These are phyloP conservation scores for Gamarada debralockiae DNA, from an alignment of 495 filamentous ascomycete genomes.

Conservation along the genomic window DNA sequence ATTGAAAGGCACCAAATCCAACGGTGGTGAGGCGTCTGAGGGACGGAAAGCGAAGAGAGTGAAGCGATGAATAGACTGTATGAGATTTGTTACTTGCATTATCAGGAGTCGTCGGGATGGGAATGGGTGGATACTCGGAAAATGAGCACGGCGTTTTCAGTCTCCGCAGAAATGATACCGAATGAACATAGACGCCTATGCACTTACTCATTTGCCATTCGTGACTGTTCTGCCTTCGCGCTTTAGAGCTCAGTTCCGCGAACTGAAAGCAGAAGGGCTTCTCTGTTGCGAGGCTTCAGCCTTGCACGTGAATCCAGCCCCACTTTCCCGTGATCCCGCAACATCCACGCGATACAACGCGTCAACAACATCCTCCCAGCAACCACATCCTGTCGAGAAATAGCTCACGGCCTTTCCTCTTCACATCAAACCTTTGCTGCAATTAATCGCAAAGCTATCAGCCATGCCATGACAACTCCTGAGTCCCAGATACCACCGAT, in stretches of 20 bases:
- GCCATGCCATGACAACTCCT: slow-evolving; percentile 24
- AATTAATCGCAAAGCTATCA: slow-evolving; percentile 2
- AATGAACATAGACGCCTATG: background rate
- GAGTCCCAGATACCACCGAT: slow-evolving; percentile 32
- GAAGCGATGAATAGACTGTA: slow-evolving; percentile 22
- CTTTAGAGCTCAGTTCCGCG: too few species aligned
- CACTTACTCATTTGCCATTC: too few species aligned
- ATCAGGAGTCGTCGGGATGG: slow-evolving; percentile 1
- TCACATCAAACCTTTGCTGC: too few species aligned
- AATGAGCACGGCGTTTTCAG: background rate
- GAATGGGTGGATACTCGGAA: slow-evolving; percentile 7
- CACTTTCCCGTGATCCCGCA: background rate
- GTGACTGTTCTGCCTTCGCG: too few species aligned
- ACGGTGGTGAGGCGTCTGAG: slow-evolving; percentile 1
- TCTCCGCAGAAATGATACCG: background rate
- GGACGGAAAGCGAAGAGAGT: slow-evolving; percentile 28
- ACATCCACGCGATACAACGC: background rate
- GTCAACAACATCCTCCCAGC: background rate
- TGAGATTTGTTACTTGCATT: slow-evolving; percentile 19
- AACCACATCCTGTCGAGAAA: too few species aligned
- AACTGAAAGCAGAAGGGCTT: too few species aligned
- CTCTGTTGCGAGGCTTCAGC: too few species aligned
- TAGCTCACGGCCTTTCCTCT: too few species aligned
- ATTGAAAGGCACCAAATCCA: slow-evolving; percentile 30
- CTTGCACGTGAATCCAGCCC: too few species aligned